Conservation (phyloP, 306 rosid genomes). For the Inga oerstediana region DNA sequence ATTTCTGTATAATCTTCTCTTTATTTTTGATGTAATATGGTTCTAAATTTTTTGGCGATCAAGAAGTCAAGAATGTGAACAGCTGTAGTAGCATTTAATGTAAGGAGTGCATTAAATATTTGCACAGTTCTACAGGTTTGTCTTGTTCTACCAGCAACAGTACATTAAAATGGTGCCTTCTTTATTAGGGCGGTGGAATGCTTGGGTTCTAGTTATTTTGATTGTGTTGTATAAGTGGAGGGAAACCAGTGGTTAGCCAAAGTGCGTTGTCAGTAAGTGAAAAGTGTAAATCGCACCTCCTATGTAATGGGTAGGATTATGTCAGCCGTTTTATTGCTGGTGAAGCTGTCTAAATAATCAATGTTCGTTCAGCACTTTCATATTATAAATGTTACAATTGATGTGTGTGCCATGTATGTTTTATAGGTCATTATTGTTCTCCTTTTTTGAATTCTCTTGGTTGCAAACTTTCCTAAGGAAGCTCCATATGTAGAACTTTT, state of each 20-base stretch:
- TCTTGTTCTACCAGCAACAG: constrained; percentile 16
- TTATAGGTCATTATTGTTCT: constrained; percentile 8
- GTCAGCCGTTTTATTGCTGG: constrained; percentile 17
- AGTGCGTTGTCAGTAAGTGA: constrained; percentile 1
- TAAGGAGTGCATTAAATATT: not conserved
- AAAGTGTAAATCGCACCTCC: not conserved
- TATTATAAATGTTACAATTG: constrained; percentile 11
- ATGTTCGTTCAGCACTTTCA: not conserved
- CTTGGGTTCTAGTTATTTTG: constrained; percentile 11
- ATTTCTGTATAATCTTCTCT: not conserved
- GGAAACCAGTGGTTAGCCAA: constrained; percentile 10
- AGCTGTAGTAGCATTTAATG: not conserved
- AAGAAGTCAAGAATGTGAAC: not conserved
- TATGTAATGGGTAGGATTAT: not conserved
- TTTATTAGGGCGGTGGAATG: not conserved
- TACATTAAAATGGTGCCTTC: not conserved
- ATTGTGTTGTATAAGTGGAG: constrained; percentile 20
- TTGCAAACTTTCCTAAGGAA: constrained; percentile 9
- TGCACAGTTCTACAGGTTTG: constrained; percentile 15
- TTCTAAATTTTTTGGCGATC: not conserved
- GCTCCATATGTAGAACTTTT: not conserved
- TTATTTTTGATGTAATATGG: not conserved
- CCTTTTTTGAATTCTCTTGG: not conserved
- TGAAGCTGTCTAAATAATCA: constrained; percentile 4
- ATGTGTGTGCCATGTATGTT: constrained; percentile 12